Evolutionary conservation across 306 rosid genomes (phyloP).

Genomic region (Macrotyloma uniflorum): DNA sequence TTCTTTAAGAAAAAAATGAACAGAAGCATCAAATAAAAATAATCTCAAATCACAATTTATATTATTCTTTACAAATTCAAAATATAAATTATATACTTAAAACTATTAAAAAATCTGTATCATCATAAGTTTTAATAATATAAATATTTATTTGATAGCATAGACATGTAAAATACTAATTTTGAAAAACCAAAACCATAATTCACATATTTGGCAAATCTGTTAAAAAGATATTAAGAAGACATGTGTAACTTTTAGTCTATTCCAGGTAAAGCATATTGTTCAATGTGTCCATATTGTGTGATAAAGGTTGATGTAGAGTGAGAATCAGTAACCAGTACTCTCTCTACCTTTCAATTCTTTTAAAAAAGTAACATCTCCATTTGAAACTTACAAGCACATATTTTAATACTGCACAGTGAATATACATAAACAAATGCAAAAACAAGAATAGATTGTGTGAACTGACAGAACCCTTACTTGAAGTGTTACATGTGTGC

Average conservation of each 20-base stretch:
- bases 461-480: not conserved
- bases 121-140: not conserved
- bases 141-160: not conserved
- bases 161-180: too few relatives aligned
- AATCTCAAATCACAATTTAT: not conserved
- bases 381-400: not conserved
- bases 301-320: not conserved
- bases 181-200: too few relatives aligned
- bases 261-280: not conserved
- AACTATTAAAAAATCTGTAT: not conserved
- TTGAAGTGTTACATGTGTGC: not conserved
- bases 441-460: not conserved
- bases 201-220: too few relatives aligned
- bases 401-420: not conserved
- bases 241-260: conserved; percentile 6
- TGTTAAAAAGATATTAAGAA: not conserved
- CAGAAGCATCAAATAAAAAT: not conserved
- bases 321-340: conserved; percentile 8
- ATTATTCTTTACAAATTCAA: not conserved
- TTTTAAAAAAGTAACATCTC: not conserved
- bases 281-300: not conserved
- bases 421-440: not conserved
- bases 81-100: not conserved
- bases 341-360: not conserved
- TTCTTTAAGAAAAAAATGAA: not conserved